Conservation (phyloP, 768 basidiomycete genomes). For the Krasilnikovozyma curviuscula region DNA sequence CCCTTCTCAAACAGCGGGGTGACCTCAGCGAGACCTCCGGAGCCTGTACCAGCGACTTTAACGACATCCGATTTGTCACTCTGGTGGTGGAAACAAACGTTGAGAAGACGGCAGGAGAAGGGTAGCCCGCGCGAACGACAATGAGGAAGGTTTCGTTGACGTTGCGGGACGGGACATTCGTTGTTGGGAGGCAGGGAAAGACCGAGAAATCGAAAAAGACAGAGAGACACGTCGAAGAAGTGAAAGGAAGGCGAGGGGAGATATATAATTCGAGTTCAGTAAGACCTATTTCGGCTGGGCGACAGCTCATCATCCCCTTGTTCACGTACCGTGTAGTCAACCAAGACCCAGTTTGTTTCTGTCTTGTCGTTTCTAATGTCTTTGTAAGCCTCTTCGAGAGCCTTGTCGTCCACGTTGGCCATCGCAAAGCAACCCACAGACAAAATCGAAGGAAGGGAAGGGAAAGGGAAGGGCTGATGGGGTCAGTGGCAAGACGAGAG, state of each 20-base stretch:
- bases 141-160: background rate
- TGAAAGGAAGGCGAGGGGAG: background rate
- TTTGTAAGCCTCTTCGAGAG: conserved; percentile 37
- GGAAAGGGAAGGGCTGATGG: too few species aligned
- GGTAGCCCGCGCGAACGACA: background rate
- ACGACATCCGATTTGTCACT: conserved; percentile 43
- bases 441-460: too few species aligned
- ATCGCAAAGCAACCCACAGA: too few species aligned
- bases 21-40: conserved; percentile 61
- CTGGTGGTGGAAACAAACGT: conserved; percentile 5
- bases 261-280: background rate
- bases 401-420: conserved; percentile 9
- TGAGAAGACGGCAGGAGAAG: background rate
- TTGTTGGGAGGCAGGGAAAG: too few species aligned
- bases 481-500: too few species aligned
- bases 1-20: conserved; percentile 46
- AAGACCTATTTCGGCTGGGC: background rate
- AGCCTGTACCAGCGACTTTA: conserved; percentile 53
- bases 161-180: background rate
- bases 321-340: conserved; percentile 59
- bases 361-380: conserved; percentile 70
- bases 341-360: conserved; percentile 71
- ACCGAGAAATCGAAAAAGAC: background rate
- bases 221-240: background rate
- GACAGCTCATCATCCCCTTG: background rate